Conservation (phyloP, 2,329 filamentous ascomycete genomes). For the Chaetothyriales sp. region DNA sequence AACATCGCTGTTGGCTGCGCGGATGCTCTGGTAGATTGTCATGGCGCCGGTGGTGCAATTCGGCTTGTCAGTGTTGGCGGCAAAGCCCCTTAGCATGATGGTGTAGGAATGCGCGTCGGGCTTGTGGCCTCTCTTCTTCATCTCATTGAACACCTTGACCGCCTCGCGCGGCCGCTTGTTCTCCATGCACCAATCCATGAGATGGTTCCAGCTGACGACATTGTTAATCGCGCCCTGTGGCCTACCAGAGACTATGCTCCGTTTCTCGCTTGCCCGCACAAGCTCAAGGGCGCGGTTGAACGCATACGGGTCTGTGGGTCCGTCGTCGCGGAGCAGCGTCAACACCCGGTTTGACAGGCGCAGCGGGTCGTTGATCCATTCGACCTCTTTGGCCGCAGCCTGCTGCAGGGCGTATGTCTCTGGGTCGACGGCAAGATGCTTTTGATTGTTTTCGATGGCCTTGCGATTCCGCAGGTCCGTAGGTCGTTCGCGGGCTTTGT, state of each 20-base stretch:
- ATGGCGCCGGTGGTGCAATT: constrained; percentile 43
- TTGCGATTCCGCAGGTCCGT: constrained; percentile 5
- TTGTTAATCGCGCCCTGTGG: constrained; percentile 39
- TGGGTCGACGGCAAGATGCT: constrained; percentile 2
- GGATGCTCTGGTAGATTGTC: constrained; percentile 64
- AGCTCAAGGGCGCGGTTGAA: constrained; percentile 31
- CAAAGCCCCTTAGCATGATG: constrained; percentile 64
- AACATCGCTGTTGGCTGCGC: constrained; percentile 47
- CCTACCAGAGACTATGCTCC: neutral
- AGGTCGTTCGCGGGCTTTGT: constrained; percentile 4
- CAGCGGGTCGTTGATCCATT: constrained; percentile 45
- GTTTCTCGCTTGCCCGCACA: neutral
- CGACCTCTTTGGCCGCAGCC: constrained; percentile 6
- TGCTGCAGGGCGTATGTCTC: constrained; percentile 5
- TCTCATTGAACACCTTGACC: constrained; percentile 86
- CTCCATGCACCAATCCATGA: constrained; percentile 59
- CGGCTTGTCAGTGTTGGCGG: constrained; percentile 42
- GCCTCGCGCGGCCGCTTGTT: constrained; percentile 49
- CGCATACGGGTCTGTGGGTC: constrained; percentile 27
- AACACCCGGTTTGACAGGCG: constrained; percentile 57
- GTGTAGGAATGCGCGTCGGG: constrained; percentile 78
- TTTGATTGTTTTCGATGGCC: constrained; percentile 11
- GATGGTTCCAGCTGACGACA: constrained; percentile 73
- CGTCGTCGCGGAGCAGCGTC: constrained; percentile 42
- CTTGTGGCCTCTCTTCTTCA: constrained; percentile 81